phyloP scores from a whole-genome alignment of 2,329 filamentous ascomycete genomes.

The Fusarium oxysporum region DNA sequence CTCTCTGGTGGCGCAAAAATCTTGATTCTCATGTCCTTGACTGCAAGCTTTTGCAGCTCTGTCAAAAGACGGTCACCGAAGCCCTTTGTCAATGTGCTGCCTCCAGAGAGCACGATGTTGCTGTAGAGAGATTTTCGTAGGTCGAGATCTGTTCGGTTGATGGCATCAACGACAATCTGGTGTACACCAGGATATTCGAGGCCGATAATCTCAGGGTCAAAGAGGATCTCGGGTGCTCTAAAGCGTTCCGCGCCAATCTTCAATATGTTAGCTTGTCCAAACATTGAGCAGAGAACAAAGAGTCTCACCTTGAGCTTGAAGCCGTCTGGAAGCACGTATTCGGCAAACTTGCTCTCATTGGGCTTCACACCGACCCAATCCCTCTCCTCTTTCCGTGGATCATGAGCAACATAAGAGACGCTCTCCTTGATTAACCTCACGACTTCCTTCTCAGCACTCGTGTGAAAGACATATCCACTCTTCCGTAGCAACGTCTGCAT shows the following conservation, averaged over 20 bases:
- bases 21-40: slow-evolving; percentile 99
- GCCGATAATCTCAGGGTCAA: slow-evolving; percentile 94
- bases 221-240: slow-evolving; percentile 95
- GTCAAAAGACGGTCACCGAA: slow-evolving; percentile 93
- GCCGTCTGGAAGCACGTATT: slow-evolving; percentile 92
- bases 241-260: slow-evolving; percentile 94
- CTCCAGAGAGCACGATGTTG: slow-evolving; percentile 97
- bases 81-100: slow-evolving; percentile 94
- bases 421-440: slow-evolving; percentile 97
- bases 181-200: slow-evolving; percentile 97
- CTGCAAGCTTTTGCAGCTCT: slow-evolving; percentile 91
- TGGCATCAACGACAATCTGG: slow-evolving; percentile 97
- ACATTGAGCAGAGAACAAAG: too few species aligned
- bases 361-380: slow-evolving; percentile 88
- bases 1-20: slow-evolving; percentile 98
- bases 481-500: slow-evolving; percentile 92
- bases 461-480: slow-evolving; percentile 94
- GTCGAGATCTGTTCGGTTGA: slow-evolving; percentile 94
- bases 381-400: slow-evolving; percentile 95
- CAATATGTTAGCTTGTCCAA: slow-evolving; percentile 28
- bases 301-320: slow-evolving; percentile 85
- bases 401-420: slow-evolving; percentile 88
- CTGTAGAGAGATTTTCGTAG: slow-evolving; percentile 92
- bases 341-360: slow-evolving; percentile 80
- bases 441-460: slow-evolving; percentile 99